Evolutionary conservation across 305 asterid genomes (phyloP).

Genomic region (Andrographis paniculata): DNA sequence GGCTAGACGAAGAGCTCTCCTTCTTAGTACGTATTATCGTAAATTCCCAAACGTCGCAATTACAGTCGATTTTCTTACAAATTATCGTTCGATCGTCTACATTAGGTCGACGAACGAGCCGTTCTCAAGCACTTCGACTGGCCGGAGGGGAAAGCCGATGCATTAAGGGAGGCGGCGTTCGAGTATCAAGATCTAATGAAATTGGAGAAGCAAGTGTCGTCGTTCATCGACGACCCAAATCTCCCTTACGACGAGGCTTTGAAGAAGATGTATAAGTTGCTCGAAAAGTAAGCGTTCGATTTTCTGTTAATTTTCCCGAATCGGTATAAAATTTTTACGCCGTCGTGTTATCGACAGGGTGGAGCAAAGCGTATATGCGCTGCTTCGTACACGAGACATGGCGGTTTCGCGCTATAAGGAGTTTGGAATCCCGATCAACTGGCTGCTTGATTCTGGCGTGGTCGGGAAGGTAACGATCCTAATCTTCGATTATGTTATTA

Average conservation of each 20-base stretch:
- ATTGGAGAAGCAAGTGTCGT: slow-evolving; percentile 71
- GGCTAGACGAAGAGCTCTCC: slow-evolving; percentile 97
- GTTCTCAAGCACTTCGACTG: slow-evolving; percentile 96
- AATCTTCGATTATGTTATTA: background rate
- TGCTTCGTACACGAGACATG: slow-evolving; percentile 89
- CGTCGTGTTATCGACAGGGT: slow-evolving; percentile 35
- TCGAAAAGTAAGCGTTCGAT: slow-evolving; percentile 67
- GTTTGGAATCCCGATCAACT: slow-evolving; percentile 81
- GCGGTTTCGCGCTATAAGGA: slow-evolving; percentile 83
- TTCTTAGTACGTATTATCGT: slow-evolving; percentile 52
- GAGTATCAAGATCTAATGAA: slow-evolving; percentile 89
- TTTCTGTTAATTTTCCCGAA: too few relatives aligned
- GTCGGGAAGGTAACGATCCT: slow-evolving; percentile 69
- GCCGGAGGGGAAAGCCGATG: slow-evolving; percentile 99
- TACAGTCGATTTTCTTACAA: background rate
- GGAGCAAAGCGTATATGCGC: slow-evolving; percentile 82
- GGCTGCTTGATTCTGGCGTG: slow-evolving; percentile 91
- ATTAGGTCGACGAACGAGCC: slow-evolving; percentile 92
- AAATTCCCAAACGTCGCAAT: too few relatives aligned
- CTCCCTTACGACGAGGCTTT: slow-evolving; percentile 86
- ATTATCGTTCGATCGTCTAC: slow-evolving; percentile 10
- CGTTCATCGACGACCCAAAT: slow-evolving; percentile 67
- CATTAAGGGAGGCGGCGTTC: slow-evolving; percentile 87
- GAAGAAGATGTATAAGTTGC: slow-evolving; percentile 90
- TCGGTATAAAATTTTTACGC: too few relatives aligned